These are phyloP conservation scores for Glutinoglossum americanum DNA, from an alignment of 495 filamentous ascomycete genomes.

Conservation along the genomic window DNA sequence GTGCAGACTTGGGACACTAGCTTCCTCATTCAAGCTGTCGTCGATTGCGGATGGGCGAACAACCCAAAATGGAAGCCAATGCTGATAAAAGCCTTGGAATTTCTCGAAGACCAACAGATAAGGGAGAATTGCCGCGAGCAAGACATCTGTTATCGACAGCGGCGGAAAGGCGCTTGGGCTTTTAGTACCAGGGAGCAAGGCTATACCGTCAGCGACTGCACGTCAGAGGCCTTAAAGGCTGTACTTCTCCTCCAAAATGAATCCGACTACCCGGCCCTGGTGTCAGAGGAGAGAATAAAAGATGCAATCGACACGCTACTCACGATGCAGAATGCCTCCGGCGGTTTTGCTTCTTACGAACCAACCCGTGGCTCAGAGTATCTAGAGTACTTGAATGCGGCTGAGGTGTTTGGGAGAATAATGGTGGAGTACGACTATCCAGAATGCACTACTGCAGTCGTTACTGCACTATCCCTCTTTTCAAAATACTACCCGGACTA, in stretches of 20 bases:
- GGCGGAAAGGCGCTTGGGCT: conserved; percentile 82
- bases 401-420: conserved; percentile 89
- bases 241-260: conserved; percentile 68
- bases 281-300: conserved; percentile 54
- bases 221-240: conserved; percentile 73
- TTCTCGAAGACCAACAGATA: conserved; percentile 81
- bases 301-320: conserved; percentile 80
- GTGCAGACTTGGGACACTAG: conserved; percentile 93
- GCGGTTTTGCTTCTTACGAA: conserved; percentile 84
- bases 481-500: conserved; percentile 62
- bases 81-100: conserved; percentile 64
- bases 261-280: conserved; percentile 49
- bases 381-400: conserved; percentile 75
- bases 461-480: conserved; percentile 77
- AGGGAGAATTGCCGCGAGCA: conserved; percentile 63
- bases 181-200: conserved; percentile 85
- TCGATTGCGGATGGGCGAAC: conserved; percentile 55
- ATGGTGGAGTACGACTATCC: conserved; percentile 98
- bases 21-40: conserved; percentile 62
- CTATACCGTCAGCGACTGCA: conserved; percentile 88
- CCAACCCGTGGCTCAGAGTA: conserved; percentile 51
- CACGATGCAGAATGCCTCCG: conserved; percentile 75
- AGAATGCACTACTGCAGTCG: conserved; percentile 87
- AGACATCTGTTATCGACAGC: conserved; percentile 70
- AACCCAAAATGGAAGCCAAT: conserved; percentile 64